Conservation (phyloP, 768 basidiomycete species). For the Phanerochaete sordida region DNA sequence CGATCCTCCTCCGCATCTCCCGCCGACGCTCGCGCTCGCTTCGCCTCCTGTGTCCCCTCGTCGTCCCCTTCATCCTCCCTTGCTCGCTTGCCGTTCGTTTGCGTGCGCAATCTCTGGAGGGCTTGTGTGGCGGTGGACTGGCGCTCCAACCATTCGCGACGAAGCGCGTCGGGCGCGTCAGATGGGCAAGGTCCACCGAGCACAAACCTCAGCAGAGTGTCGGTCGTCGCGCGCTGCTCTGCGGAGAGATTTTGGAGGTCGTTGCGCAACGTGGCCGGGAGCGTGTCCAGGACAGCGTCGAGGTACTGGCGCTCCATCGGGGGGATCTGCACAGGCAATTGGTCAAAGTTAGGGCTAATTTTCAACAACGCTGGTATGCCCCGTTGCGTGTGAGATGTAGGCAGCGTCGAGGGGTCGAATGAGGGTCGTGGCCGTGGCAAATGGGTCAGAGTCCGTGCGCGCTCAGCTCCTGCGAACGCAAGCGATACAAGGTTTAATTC, state of each 20-base stretch:
- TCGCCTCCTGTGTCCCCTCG: background rate
- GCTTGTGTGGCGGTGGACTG: background rate
- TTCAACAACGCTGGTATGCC: too few species aligned
- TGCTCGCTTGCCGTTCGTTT: constrained; percentile 1
- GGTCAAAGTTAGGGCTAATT: too few species aligned
- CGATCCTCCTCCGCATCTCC: background rate
- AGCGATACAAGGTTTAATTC: too few species aligned
- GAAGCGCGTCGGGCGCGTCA: background rate
- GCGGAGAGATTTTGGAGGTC: background rate
- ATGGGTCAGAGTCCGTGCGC: too few species aligned
- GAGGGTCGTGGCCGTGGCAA: too few species aligned
- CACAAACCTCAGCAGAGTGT: constrained; percentile 5
- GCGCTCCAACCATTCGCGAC: background rate
- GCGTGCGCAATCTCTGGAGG: background rate
- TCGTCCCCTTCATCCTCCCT: constrained; percentile 1
- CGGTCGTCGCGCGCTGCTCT: background rate
- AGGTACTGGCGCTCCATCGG: background rate
- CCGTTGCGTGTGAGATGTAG: too few species aligned
- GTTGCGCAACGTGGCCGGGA: background rate
- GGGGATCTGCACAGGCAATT: too few species aligned
- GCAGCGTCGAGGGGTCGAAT: too few species aligned
- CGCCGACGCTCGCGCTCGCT: background rate
- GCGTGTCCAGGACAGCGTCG: background rate
- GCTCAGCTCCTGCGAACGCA: too few species aligned
- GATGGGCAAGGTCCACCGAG: constrained; percentile 8